Percentiles rank a stretch among this genome's conserved stretches.
These are phyloP conservation scores for Acaromyces ingoldii DNA, from an alignment of 1,284 basidiomycete species.

Conservation along the genomic window DNA sequence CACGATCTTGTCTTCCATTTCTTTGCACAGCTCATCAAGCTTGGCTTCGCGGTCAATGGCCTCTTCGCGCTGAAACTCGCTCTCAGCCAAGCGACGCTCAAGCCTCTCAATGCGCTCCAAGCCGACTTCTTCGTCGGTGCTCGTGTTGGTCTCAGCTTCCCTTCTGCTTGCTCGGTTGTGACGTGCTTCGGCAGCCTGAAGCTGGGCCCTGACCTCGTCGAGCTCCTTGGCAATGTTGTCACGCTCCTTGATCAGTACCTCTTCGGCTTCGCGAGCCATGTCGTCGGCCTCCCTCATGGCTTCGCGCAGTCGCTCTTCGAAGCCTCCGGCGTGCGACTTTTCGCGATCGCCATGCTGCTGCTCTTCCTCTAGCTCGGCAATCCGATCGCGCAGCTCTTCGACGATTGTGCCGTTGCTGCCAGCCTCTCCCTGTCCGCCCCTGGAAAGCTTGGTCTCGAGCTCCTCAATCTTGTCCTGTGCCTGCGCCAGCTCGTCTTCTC, in stretches of 20 bases:
- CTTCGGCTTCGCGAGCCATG: neutral
- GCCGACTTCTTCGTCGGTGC: too few species aligned
- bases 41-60: neutral
- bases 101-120: too few species aligned
- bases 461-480: constrained; percentile 1
- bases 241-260: neutral
- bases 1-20: constrained; percentile 2
- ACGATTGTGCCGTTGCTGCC: neutral
- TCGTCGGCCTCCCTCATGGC: neutral
- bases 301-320: neutral
- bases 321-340: neutral
- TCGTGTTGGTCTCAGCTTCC: too few species aligned
- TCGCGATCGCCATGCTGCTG: neutral
- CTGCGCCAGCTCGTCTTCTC: neutral
- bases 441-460: neutral
- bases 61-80: neutral
- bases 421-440: neutral
- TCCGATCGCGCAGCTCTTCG: neutral
- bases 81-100: neutral
- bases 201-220: neutral
- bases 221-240: neutral
- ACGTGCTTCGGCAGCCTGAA: neutral
- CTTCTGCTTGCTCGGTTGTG: too few species aligned
- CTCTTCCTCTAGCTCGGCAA: neutral
- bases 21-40: neutral